Conservation (phyloP, 2,329 filamentous ascomycete species). For the Penicillium crustosum region DNA sequence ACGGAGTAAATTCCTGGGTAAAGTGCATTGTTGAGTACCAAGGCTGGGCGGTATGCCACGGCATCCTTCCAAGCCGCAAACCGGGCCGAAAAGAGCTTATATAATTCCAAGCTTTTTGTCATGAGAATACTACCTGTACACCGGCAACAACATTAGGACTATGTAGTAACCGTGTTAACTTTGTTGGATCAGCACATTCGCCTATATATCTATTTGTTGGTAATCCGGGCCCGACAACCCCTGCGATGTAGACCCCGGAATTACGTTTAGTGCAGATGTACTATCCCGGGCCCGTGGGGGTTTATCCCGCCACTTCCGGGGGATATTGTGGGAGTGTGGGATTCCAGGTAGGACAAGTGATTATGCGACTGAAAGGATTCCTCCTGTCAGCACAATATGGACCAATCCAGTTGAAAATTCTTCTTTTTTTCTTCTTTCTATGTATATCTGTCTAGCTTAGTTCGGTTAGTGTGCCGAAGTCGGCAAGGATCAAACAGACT, state of each 20-base stretch:
- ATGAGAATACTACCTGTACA: not conserved
- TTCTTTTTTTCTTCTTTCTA: not conserved
- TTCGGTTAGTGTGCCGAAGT: not conserved
- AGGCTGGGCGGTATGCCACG: not conserved
- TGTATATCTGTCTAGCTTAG: not conserved
- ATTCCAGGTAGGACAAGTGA: not conserved
- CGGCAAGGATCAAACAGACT: constrained; percentile 1
- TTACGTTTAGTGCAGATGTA: constrained; percentile 4
- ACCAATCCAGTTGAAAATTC: not conserved
- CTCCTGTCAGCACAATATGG: not conserved
- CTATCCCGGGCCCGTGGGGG: not conserved
- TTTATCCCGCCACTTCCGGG: not conserved
- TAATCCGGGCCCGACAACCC: not conserved
- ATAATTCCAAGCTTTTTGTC: not conserved
- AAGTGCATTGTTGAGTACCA: not conserved
- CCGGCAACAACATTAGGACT: not conserved
- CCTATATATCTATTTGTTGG: not conserved
- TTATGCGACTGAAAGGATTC: not conserved
- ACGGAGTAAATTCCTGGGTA: not conserved
- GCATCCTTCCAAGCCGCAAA: not conserved
- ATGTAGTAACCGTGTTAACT: not conserved
- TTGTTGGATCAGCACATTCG: not conserved
- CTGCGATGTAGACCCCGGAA: not conserved
- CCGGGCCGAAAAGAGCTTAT: constrained; percentile 3
- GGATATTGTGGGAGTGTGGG: not conserved